Base-by-base conservation (phyloP, 2,329 filamentous ascomycete species). In the Pyrenophora teres region DNA sequence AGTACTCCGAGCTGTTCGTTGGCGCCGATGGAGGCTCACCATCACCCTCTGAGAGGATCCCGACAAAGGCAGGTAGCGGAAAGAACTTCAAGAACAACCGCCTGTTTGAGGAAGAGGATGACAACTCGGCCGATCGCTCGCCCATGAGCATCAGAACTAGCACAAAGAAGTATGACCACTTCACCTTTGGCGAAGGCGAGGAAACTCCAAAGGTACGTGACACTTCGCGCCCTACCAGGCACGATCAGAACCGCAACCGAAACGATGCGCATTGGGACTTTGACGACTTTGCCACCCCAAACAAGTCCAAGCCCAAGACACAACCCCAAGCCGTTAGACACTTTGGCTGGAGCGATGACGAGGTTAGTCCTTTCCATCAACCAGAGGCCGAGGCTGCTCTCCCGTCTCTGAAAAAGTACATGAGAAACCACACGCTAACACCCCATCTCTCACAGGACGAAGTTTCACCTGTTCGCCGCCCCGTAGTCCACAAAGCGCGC, bases 121-220 rank as follows among this genome's bases (percentile, higher is more conserved):
- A 72, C 13, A 63, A 69, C 15, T 35, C 62, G n/a, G 43, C 58
- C 12, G 51, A 55, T 15, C 56, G 59, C 12, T 49, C 56, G n/a
- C 50, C 54, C 40, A 64, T 54, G 12, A 72, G 80, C 60, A 76
- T 77, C 77, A 84, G 87, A 66, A 87, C 89, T 6, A 84, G 94
- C 71, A 83, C 89, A 2, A 85, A 85, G 68, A 95, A 91, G 74
- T 97, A 86, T 77, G 80, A 88, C 52, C 93, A 97, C 75, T 96
- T 96, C 69, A 87, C 92, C 53, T 89, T 96, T 68, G 85, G 82
- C 51, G 86, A 91, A 60, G 86, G 85, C 43, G 81, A 76, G 44
- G 62, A 59, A 41, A 72, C 56, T 33, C 66, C 65, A 55, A 69
- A 68, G 54, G 67, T 64, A 30, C 62, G 60, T 39, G 69, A 69